A percentile compares a stretch with the other conserved stretches of the same genome.
Evolutionary conservation across 2,329 filamentous ascomycete species (phyloP).

Genomic region (Cordyceps tenuipes): DNA sequence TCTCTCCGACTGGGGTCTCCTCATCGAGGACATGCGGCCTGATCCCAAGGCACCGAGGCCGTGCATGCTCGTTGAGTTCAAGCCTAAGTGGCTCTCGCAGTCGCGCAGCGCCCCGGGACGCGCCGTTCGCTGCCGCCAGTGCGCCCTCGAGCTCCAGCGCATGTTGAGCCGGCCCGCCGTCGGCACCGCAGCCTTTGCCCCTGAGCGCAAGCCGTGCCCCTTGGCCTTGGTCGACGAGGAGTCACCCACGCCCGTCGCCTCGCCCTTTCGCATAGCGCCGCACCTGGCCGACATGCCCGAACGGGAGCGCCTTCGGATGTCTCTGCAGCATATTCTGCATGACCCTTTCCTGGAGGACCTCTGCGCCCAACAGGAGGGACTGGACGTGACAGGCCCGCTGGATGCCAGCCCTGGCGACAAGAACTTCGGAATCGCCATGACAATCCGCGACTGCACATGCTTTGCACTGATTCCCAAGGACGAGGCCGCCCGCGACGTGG

Average conservation of each 20-base stretch:
- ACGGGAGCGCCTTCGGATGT: constrained; percentile 21
- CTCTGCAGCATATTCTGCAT: constrained; percentile 23
- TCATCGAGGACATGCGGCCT: constrained; percentile 64
- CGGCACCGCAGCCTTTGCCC: constrained; percentile 20
- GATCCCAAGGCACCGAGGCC: constrained; percentile 9
- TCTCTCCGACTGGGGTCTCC: constrained; percentile 54
- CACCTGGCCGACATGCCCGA: constrained; percentile 20
- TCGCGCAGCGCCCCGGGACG: constrained; percentile 60
- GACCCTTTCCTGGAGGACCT: constrained; percentile 28
- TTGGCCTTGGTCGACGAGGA: constrained; percentile 51
- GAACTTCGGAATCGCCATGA: constrained; percentile 65
- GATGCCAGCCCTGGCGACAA: constrained; percentile 30
- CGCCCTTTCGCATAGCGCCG: constrained; percentile 32
- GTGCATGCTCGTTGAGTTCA: constrained; percentile 58
- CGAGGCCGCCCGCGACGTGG: constrained; percentile 17
- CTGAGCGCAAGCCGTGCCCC: constrained; percentile 49
- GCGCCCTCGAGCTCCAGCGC: constrained; percentile 45
- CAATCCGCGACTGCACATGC: constrained; percentile 69
- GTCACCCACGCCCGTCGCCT: constrained; percentile 34
- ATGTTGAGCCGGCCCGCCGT: constrained; percentile 22
- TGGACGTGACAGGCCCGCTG: constrained; percentile 38
- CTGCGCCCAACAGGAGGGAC: constrained; percentile 29
- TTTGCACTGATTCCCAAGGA: constrained; percentile 50
- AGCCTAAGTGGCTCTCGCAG: constrained; percentile 76
- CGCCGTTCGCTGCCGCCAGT: constrained; percentile 64